These are phyloP conservation scores for Fusarium sp. DNA, from an alignment of 2,329 filamentous ascomycete species.

Conservation along the genomic window DNA sequence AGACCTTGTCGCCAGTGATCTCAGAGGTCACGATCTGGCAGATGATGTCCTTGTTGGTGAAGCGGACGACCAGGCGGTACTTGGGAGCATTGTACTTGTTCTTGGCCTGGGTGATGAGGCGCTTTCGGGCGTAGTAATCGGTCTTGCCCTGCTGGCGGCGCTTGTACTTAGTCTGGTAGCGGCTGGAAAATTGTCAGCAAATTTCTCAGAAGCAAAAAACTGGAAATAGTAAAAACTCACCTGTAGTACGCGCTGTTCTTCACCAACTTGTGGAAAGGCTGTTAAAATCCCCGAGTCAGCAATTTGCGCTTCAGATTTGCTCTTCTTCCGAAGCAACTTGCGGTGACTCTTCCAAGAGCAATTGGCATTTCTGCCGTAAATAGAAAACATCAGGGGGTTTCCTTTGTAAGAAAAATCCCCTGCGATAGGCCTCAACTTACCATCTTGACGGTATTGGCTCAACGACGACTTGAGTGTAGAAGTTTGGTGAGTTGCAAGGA, in stretches of 20 bases:
- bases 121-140: slow-evolving; percentile 99
- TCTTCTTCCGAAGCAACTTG: slow-evolving; percentile 96
- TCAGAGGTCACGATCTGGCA: slow-evolving; percentile 97
- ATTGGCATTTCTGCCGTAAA: slow-evolving; percentile 59
- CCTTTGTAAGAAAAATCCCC: slow-evolving; percentile 28
- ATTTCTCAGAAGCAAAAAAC: background rate
- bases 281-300: slow-evolving; percentile 85
- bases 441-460: slow-evolving; percentile 72
- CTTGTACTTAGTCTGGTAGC: slow-evolving; percentile 99
- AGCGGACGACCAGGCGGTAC: slow-evolving; percentile 99
- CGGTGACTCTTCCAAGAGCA: slow-evolving; percentile 76
- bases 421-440: slow-evolving; percentile 68
- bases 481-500: slow-evolving; percentile 49
- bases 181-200: slow-evolving; percentile 66
- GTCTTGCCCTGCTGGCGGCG: slow-evolving; percentile 96
- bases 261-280: slow-evolving; percentile 93
- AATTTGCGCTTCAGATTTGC: slow-evolving; percentile 97
- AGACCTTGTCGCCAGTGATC: slow-evolving; percentile 98
- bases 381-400: slow-evolving; percentile 44
- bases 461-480: slow-evolving; percentile 56
- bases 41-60: slow-evolving; percentile 99
- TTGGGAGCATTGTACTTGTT: slow-evolving; percentile 99
- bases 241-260: slow-evolving; percentile 99
- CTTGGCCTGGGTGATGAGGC: slow-evolving; percentile 99
- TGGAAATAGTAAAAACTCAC: slow-evolving; percentile 65